A percentile compares a stretch with the other conserved stretches of the same genome.
Evolutionary conservation across 352 stramenopile species (phyloP).

Genomic region (Phytophthora citrophthora): DNA sequence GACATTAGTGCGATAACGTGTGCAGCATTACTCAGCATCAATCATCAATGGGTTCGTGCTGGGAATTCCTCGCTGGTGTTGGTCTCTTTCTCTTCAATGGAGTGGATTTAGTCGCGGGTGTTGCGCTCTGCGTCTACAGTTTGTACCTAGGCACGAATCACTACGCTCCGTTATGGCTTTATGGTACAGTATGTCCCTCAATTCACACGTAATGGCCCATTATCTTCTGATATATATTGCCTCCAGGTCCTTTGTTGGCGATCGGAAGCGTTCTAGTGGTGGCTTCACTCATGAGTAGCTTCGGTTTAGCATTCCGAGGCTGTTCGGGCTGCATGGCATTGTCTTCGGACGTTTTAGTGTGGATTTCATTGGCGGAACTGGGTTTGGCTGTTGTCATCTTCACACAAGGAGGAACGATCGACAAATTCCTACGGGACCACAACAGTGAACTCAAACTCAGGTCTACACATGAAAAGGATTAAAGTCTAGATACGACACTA

Average conservation of each 20-base stretch:
- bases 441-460: slow-evolving; percentile 73
- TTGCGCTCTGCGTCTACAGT: slow-evolving; percentile 66
- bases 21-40: background rate
- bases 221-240: slow-evolving; percentile 2
- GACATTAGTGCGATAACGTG: background rate
- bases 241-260: slow-evolving; percentile 54
- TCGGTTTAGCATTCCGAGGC: slow-evolving; percentile 50
- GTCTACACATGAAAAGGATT: slow-evolving; percentile 10
- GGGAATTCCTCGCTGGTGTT: slow-evolving; percentile 55
- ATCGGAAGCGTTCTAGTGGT: slow-evolving; percentile 62
- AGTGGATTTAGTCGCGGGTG: slow-evolving; percentile 71
- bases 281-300: slow-evolving; percentile 71
- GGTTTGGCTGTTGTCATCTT: slow-evolving; percentile 80
- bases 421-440: slow-evolving; percentile 74
- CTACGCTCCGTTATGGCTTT: slow-evolving; percentile 74
- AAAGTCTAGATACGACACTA: background rate
- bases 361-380: slow-evolving; percentile 73
- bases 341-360: slow-evolving; percentile 63
- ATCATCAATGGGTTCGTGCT: slow-evolving; percentile 33
- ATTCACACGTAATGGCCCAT: too few species aligned
- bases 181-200: slow-evolving; percentile 36
- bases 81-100: slow-evolving; percentile 84
- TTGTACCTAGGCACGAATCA: slow-evolving; percentile 73
- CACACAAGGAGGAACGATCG: slow-evolving; percentile 67
- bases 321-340: slow-evolving; percentile 58